phyloP scores from a whole-genome alignment of 257 asterid genomes.

The Solanum peruvianum region DNA sequence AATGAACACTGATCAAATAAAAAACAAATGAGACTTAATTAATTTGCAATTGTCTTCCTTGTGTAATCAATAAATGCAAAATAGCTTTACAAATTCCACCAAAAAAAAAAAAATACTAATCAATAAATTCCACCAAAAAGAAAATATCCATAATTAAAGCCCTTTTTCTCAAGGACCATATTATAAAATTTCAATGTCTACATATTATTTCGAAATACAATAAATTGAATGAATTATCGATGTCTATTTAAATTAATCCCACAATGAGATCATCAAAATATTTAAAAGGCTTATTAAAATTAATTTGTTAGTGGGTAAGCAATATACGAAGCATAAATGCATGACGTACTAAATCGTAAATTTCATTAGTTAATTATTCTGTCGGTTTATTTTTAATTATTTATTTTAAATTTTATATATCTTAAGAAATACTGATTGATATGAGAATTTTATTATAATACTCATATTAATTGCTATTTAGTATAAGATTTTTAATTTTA shows the following conservation, averaged over 20 bases:
- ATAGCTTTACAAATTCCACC: background rate
- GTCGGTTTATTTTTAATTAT: rapidly evolving
- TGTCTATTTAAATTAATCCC: background rate
- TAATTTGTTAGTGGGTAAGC: background rate
- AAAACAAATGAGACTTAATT: background rate
- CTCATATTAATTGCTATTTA: background rate
- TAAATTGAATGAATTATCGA: background rate
- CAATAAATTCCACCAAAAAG: background rate
- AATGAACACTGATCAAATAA: too few species aligned
- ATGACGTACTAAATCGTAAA: background rate
- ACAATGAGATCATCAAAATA: background rate
- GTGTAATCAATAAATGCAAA: background rate
- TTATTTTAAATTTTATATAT: too few species aligned
- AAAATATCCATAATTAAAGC: background rate
- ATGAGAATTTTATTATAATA: too few species aligned
- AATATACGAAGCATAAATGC: background rate
- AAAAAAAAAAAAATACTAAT: background rate
- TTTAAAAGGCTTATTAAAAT: background rate
- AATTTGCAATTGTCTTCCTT: background rate
- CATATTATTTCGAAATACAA: background rate
- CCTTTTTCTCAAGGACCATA: background rate
- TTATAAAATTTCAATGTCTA: background rate
- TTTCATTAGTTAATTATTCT: background rate
- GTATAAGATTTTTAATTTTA: too few species aligned
- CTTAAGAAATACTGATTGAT: too few species aligned